Percentiles rank a stretch among this genome's conserved stretches.
phyloP scores from a whole-genome alignment of 106 monocot genomes.

The Allium fistulosum region DNA sequence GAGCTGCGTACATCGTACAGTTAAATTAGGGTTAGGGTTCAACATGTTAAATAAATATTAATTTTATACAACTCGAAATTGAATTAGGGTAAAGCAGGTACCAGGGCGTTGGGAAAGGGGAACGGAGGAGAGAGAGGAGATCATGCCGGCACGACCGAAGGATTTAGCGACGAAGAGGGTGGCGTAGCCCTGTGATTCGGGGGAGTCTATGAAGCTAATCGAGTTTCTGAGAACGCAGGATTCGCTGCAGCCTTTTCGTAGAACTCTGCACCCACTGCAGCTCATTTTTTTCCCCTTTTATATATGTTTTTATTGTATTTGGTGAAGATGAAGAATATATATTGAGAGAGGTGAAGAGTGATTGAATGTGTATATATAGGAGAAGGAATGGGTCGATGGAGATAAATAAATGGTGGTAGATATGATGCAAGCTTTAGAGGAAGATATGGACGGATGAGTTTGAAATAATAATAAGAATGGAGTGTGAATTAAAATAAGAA shows the following conservation, averaged over 20 bases:
- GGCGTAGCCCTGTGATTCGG: slow-evolving; percentile 55
- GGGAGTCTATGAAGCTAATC: slow-evolving; percentile 39
- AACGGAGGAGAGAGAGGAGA: slow-evolving; percentile 37
- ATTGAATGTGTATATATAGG: too few species aligned
- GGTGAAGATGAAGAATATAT: too few species aligned
- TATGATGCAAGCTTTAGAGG: too few species aligned
- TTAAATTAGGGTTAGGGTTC: neutral
- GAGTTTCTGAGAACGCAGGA: slow-evolving; percentile 38
- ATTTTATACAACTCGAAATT: neutral
- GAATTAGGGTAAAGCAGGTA: neutral
- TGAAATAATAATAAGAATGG: too few species aligned
- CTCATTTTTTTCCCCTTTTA: slow-evolving; percentile 24
- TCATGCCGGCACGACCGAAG: slow-evolving; percentile 52
- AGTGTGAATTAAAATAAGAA: too few species aligned
- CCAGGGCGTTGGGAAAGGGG: slow-evolving; percentile 35
- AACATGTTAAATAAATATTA: neutral
- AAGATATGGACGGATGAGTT: too few species aligned
- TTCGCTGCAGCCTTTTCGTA: slow-evolving; percentile 61
- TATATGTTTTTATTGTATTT: too few species aligned
- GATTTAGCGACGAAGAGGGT: slow-evolving; percentile 64
- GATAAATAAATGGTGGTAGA: too few species aligned
- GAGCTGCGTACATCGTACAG: neutral
- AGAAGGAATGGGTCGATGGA: too few species aligned
- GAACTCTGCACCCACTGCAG: slow-evolving; percentile 57
- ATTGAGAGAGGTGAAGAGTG: too few species aligned